These are phyloP conservation scores for Ophiostoma fasciatum DNA, from an alignment of 2,329 filamentous ascomycete genomes.

Conservation along the genomic window DNA sequence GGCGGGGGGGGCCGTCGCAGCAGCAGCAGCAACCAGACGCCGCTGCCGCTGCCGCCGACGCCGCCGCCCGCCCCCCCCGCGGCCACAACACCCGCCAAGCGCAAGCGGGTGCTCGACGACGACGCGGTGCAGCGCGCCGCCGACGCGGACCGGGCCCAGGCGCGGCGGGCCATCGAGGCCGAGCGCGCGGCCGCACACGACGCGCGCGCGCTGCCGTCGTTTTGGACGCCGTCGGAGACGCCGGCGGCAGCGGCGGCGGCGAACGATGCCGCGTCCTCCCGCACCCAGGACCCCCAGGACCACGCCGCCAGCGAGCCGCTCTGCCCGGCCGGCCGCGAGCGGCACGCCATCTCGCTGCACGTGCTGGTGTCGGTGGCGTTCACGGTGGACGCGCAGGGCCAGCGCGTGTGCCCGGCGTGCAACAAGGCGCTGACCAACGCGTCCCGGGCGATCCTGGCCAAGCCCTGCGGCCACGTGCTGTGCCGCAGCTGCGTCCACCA, in stretches of 20 bases:
- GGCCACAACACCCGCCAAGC: conserved; percentile 32
- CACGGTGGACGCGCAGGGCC: conserved; percentile 23
- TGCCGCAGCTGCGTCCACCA: conserved; percentile 74
- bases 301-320: too few species aligned
- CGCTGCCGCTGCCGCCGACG: conserved; percentile 19
- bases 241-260: conserved; percentile 33
- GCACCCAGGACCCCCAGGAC: too few species aligned
- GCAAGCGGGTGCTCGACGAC: conserved; percentile 70
- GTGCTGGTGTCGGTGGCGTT: conserved; percentile 64
- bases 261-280: too few species aligned
- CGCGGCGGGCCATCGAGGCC: conserved; percentile 53
- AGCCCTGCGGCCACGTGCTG: conserved; percentile 82
- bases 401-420: conserved; percentile 63
- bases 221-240: conserved; percentile 83
- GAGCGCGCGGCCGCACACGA: conserved; percentile 55
- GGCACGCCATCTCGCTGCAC: conserved; percentile 59
- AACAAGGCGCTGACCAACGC: conserved; percentile 70
- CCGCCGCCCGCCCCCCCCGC: conserved; percentile 14
- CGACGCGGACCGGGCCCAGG: conserved; percentile 52
- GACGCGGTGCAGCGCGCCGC: conserved; percentile 60
- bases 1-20: conserved; percentile 15
- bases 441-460: conserved; percentile 66
- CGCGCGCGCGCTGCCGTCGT: conserved; percentile 56
- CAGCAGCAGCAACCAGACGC: conserved; percentile 11
- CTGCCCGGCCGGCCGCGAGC: conserved; percentile 7